Conservation (phyloP, 2,329 filamentous ascomycete species). For the Lasiodiplodia theobromae region DNA sequence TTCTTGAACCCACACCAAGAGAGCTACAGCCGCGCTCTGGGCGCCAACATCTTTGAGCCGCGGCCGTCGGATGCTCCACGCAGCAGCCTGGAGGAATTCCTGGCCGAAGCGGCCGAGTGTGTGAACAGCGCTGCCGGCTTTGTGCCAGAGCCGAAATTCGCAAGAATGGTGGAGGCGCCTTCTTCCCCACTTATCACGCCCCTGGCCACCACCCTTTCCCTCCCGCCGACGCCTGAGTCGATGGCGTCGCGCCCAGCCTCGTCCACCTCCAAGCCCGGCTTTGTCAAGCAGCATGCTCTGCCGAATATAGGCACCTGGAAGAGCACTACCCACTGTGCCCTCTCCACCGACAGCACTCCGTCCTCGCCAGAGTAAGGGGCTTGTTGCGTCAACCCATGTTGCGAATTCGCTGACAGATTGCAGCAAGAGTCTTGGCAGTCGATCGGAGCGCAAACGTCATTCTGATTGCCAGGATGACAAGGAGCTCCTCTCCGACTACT, state of each 20-base stretch:
- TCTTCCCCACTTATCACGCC: conserved; percentile 24
- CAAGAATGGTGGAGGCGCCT: not conserved
- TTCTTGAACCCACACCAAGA: not conserved
- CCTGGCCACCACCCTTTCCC: conserved; percentile 9
- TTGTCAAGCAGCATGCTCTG: conserved; percentile 12
- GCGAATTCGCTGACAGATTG: conserved; percentile 6
- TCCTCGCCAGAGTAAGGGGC: conserved; percentile 15
- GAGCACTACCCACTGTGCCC: not conserved
- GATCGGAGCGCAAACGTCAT: conserved; percentile 6
- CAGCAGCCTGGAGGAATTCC: conserved; percentile 18
- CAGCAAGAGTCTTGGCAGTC: conserved; percentile 13
- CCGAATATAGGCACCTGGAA: conserved; percentile 9
- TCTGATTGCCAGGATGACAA: conserved; percentile 8
- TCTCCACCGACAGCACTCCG: not conserved
- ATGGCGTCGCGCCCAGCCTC: not conserved
- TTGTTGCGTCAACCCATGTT: not conserved
- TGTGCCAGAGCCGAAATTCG: not conserved
- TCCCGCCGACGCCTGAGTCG: conserved; percentile 15
- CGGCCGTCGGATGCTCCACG: conserved; percentile 12
- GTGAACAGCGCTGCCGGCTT: not conserved
- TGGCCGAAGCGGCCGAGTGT: conserved; percentile 12
- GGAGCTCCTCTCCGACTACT: conserved; percentile 16
- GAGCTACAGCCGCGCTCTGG: not conserved
- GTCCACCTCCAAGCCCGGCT: not conserved
- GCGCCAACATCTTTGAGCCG: conserved; percentile 23